Base-by-base conservation (phyloP, 2,329 filamentous ascomycete genomes). In the Albophoma yamanashiensis region DNA sequence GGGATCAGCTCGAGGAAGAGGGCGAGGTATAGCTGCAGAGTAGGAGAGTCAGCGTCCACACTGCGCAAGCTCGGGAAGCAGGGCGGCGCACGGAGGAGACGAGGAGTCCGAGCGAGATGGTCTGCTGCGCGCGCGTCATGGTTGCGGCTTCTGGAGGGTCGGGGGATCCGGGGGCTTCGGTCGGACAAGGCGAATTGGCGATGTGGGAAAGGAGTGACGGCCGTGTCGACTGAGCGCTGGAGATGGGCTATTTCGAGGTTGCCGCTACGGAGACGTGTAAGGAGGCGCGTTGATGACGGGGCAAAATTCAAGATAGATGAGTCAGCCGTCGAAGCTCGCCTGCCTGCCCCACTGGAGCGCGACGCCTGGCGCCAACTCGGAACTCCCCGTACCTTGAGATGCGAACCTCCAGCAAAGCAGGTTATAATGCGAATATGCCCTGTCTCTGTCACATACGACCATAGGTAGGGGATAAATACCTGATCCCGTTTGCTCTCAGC, bases 121-220 rank as follows among this genome's bases (percentile, higher is more conserved):
- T 93, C 76, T 97, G 92, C 74, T 91, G 88, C 27, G 94, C 94
- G 76, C 92, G 91, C 67, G 94, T 96, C 94, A 97, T 97, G 65
- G 66, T 87, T 77, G 67, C 61, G 38, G 40, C 31, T 55, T 34
- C 40, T 55, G 15, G 57, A 43, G 42, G 31, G 45, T 43, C 39
- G 36, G 25, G 40, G 3, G 15, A 22, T 25, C 20, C 2, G n/a
- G 17, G 8, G 25, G 2, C 31, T 27, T 27, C 8, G 40, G 14
- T n/a, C 34, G 17, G 39, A 5, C 55, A 31, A 20, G 47, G 42
- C 31, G 39, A 38, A 52, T 59, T 61, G 58, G 62, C 42, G 60
- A 60, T 50, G 58, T 9, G 57, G 58, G 42, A 55, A 61, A 62
- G 52, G 61, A 62, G 61, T 45, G 61, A 59, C 61, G 36, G 61